Evolutionary conservation across 306 rosid genomes (phyloP).

Genomic region (Ormosia semicastrata): DNA sequence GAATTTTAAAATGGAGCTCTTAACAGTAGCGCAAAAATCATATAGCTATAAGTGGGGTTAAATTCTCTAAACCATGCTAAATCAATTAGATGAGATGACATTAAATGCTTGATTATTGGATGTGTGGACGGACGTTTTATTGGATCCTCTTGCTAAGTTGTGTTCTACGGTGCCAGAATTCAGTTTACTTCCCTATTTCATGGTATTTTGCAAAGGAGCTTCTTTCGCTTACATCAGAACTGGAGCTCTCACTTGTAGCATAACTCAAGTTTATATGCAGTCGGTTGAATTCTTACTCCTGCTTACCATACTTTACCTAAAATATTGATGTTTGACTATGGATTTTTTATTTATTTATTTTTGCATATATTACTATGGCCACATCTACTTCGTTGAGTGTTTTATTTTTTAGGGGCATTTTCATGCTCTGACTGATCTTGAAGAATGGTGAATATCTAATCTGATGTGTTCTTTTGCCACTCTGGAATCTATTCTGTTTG

Average conservation of each 20-base stretch:
- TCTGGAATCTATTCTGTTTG: conserved; percentile 77
- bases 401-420: conserved; percentile 32
- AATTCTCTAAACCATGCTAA: conserved; percentile 42
- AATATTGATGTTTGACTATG: conserved; percentile 37
- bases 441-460: conserved; percentile 74
- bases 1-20: conserved; percentile 48
- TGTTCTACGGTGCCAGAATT: conserved; percentile 46
- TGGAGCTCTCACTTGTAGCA: conserved; percentile 53
- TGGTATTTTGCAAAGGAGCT: conserved; percentile 48
- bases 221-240: conserved; percentile 36
- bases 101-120: conserved; percentile 39
- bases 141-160: conserved; percentile 50
- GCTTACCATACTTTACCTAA: conserved; percentile 31
- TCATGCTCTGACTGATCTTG: conserved; percentile 45
- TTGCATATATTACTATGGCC: conserved; percentile 34
- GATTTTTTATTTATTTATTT: conserved; percentile 19
- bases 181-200: conserved; percentile 42
- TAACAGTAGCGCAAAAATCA: conserved; percentile 48
- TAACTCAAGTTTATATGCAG: conserved; percentile 45
- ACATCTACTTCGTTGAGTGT: conserved; percentile 37
- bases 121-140: conserved; percentile 36
- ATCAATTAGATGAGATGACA: conserved; percentile 42
- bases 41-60: conserved; percentile 47
- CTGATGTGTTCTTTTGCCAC: conserved; percentile 79
- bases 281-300: conserved; percentile 54